These are phyloP conservation scores for Alternaria burnsii DNA, from an alignment of 2,329 filamentous ascomycete genomes.

Conservation along the genomic window DNA sequence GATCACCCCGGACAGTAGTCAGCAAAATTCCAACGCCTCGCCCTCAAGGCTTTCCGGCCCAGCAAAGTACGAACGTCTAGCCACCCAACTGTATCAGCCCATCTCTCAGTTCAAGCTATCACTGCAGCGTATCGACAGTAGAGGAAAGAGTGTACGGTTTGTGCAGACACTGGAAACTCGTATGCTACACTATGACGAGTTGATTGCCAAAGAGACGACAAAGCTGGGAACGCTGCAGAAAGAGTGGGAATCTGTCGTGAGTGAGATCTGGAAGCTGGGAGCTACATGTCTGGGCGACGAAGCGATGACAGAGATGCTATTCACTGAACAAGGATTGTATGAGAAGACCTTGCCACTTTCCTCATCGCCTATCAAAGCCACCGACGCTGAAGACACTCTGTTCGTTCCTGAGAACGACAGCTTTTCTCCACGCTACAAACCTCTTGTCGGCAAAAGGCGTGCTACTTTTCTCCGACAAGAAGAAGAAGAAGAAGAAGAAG, in stretches of 20 bases:
- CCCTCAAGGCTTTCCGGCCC: conserved; percentile 27
- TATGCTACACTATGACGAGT: conserved; percentile 32
- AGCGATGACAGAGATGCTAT: conserved; percentile 29
- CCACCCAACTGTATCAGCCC: conserved; percentile 29
- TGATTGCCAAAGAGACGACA: conserved; percentile 27
- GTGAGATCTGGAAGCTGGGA: conserved; percentile 45
- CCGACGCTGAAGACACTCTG: conserved; percentile 20
- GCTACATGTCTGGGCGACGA: conserved; percentile 32
- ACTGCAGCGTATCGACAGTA: conserved; percentile 12
- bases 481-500: background rate
- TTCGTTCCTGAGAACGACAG: conserved; percentile 29
- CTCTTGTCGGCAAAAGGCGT: conserved; percentile 23
- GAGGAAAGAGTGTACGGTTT: conserved; percentile 20
- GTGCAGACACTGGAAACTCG: conserved; percentile 26
- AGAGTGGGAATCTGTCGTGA: conserved; percentile 38
- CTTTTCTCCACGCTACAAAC: conserved; percentile 5
- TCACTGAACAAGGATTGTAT: conserved; percentile 10
- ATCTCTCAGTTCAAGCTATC: conserved; percentile 29
- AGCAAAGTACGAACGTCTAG: conserved; percentile 28
- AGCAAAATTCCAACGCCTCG: background rate
- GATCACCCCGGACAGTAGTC: conserved; percentile 12
- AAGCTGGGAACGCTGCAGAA: conserved; percentile 31
- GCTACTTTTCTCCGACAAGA: conserved; percentile 35
- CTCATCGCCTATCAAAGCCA: conserved; percentile 5
- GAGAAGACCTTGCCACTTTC: background rate